phyloP scores from a whole-genome alignment of 106 monocot genomes.

The Dendrobium officinale region DNA sequence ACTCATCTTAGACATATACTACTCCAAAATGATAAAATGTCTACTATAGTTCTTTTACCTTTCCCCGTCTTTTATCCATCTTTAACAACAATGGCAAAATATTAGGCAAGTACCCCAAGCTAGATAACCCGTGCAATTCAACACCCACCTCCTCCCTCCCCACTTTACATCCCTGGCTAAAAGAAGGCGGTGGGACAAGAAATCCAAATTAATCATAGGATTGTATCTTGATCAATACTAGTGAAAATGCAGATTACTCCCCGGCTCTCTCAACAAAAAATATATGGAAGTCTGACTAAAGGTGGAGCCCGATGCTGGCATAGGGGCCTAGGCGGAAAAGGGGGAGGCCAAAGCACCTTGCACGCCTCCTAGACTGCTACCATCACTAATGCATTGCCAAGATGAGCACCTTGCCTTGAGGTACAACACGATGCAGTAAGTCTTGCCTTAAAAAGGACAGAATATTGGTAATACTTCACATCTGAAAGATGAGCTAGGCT shows the following conservation, averaged over 20 bases:
- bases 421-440: too few species aligned
- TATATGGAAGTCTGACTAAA: neutral
- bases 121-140: neutral
- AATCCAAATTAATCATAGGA: neutral
- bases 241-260: neutral
- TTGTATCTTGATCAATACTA: neutral
- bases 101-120: neutral
- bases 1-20: neutral
- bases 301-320: too few species aligned
- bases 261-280: neutral
- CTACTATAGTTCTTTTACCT: neutral
- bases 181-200: neutral
- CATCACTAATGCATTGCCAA: too few species aligned
- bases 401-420: too few species aligned
- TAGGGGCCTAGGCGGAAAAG: too few species aligned
- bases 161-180: neutral
- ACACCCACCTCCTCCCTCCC: neutral
- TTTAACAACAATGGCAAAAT: neutral
- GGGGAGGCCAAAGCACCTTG: too few species aligned
- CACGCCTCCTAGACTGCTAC: too few species aligned
- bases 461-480: too few species aligned
- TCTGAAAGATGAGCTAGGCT: too few species aligned
- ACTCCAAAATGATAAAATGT: neutral
- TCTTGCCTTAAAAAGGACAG: too few species aligned
- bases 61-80: neutral